These are phyloP conservation scores for Catenaria anguillulae DNA, from an alignment of 371 early-diverging fungal species.

Conservation along the genomic window DNA sequence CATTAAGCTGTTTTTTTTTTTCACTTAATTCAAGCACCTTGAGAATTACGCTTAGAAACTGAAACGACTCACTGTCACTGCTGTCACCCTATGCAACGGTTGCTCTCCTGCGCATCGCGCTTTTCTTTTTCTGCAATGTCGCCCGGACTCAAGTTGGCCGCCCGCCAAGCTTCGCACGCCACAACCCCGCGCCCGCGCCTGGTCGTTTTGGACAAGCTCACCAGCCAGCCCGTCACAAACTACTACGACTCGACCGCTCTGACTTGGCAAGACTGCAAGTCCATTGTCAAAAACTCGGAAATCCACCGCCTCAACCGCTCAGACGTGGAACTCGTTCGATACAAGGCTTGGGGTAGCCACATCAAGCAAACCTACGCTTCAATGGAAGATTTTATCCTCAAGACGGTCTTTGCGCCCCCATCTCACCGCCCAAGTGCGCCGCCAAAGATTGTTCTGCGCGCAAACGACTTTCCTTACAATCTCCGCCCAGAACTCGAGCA, in stretches of 20 bases:
- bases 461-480: slow-evolving; percentile 5
- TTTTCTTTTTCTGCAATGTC: too few relatives aligned
- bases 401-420: neutral
- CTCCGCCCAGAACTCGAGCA: neutral
- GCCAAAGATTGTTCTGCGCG: neutral
- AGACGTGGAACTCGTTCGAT: neutral
- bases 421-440: neutral
- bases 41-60: too few relatives aligned
- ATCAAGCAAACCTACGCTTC: neutral
- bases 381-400: neutral
- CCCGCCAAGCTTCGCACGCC: too few relatives aligned
- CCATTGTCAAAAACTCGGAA: neutral
- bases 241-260: neutral
- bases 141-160: too few relatives aligned
- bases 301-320: neutral
- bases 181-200: too few relatives aligned
- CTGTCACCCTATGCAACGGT: too few relatives aligned
- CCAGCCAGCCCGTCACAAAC: neutral
- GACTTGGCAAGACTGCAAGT: neutral
- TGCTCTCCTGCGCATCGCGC: too few relatives aligned
- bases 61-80: too few relatives aligned
- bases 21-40: too few relatives aligned
- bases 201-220: neutral
- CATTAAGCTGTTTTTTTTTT: too few relatives aligned
- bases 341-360: neutral